Base-by-base conservation (phyloP, 352 stramenopile species). In the Aphanomyces astaci region DNA sequence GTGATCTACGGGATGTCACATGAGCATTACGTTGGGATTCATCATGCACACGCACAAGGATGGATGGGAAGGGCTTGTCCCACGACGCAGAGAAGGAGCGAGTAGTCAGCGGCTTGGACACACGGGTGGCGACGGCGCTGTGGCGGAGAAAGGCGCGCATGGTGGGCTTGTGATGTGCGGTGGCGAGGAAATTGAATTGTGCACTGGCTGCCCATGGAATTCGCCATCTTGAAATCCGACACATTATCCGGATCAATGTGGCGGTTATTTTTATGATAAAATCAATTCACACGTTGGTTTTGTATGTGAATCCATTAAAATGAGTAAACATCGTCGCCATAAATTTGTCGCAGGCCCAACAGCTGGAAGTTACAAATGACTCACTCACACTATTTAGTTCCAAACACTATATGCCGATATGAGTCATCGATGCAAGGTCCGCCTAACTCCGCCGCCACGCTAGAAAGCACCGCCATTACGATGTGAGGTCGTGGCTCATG, bases 11-110 rank as follows among this genome's bases (percentile, higher is more conserved):
- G n/a, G n/a, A n/a, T n/a, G n/a, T n/a, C n/a, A n/a, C n/a, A n/a
- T 24, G 25, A 49, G 7, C 22, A 24, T 31, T 17, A 17, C 1
- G 4, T 13, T 55, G 25, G 52, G n/a, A 32, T n/a, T n/a, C n/a
- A n/a, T n/a, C n/a, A n/a, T 11, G 11, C 17, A n/a, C 15, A 76
- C 79, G 71, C 66, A 93, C 84, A 69, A 91, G 67, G 54, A 93
- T 86, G 22, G 84, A 91, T 22, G 84, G 84, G 65, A 93, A 93
- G 3, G 82, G 81, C 0, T 78, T 77, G 36, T 90, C 84, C 84
- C 84, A 93, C 22, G 17, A n/a, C 30, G 62, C 49, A 7, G 62
- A 68, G 24, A 68, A 52, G 22, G 3, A 13, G 15, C 36, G 36
- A 43, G 36, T 43, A 7, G 36, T 43, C 36, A 43, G 7, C 36